Conservation (phyloP, 129 eudicot species). For the Centrapalus pauciflorus region DNA sequence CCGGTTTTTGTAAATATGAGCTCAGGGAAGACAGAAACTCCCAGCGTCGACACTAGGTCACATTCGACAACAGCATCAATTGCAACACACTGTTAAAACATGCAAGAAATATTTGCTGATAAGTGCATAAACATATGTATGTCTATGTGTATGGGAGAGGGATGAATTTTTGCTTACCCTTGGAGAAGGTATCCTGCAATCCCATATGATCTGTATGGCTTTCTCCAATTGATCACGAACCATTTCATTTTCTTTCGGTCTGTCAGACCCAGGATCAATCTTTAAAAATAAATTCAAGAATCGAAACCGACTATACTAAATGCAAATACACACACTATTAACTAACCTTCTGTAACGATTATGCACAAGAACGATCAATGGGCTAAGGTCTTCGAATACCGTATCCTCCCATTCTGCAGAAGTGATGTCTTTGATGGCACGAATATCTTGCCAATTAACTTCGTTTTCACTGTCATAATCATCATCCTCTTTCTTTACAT, state of each 20-base stretch:
- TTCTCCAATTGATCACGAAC: slow-evolving; percentile 75
- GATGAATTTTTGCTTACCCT: slow-evolving; percentile 50
- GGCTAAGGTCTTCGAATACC: slow-evolving; percentile 82
- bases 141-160: background rate
- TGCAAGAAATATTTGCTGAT: background rate
- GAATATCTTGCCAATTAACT: slow-evolving; percentile 88
- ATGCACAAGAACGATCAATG: slow-evolving; percentile 82
- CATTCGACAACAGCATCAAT: slow-evolving; percentile 80
- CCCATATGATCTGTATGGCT: slow-evolving; percentile 91
- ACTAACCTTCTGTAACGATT: slow-evolving; percentile 94
- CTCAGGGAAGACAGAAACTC: slow-evolving; percentile 72
- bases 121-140: background rate
- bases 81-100: slow-evolving; percentile 70
- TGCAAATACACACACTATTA: background rate
- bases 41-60: slow-evolving; percentile 72
- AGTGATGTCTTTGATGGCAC: slow-evolving; percentile 72
- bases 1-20: slow-evolving; percentile 91
- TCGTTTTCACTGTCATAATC: slow-evolving; percentile 72
- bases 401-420: slow-evolving; percentile 83
- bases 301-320: background rate
- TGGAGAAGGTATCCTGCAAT: slow-evolving; percentile 93
- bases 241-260: slow-evolving; percentile 85
- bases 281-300: background rate
- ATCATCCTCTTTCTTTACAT: slow-evolving; percentile 74
- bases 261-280: slow-evolving; percentile 12